Evolutionary conservation across 108 stramenopile genomes (phyloP).

Genomic region (Discostella stelligeroides): DNA sequence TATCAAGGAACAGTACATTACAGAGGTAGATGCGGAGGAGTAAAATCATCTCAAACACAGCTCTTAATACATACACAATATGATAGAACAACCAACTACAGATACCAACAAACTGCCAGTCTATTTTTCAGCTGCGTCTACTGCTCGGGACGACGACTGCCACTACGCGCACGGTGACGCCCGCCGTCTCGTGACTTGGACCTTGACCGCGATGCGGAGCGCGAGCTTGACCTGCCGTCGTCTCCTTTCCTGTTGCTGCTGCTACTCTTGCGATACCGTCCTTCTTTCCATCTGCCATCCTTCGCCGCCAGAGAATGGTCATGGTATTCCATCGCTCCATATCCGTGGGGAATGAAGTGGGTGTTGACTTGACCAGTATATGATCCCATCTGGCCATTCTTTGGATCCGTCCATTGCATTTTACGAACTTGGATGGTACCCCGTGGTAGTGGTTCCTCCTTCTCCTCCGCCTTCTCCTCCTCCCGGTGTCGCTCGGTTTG

Average conservation of each 20-base stretch:
- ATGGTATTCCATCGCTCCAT: constrained; percentile 33
- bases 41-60: too few species aligned
- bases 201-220: not conserved
- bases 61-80: too few species aligned
- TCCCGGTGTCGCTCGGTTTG: constrained; percentile 1
- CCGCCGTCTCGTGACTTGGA: not conserved
- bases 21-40: too few species aligned
- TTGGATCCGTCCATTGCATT: constrained; percentile 41
- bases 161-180: not conserved
- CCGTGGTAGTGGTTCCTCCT: constrained; percentile 5
- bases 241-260: not conserved
- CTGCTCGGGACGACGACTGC: not conserved
- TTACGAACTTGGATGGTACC: constrained; percentile 22
- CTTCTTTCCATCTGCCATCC: constrained; percentile 46
- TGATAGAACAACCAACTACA: too few species aligned
- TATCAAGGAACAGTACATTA: too few species aligned
- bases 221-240: not conserved
- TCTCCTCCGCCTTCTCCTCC: constrained; percentile 3
- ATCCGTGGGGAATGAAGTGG: constrained; percentile 39
- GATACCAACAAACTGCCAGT: too few species aligned
- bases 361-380: constrained; percentile 42
- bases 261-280: constrained; percentile 8
- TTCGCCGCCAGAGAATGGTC: constrained; percentile 11
- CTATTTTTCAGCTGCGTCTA: too few species aligned
- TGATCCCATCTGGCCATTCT: constrained; percentile 22